Percentiles rank a stretch among this genome's conserved stretches.
Evolutionary conservation across 106 monocot genomes (phyloP).

Genomic region (Amphibolis antarctica): DNA sequence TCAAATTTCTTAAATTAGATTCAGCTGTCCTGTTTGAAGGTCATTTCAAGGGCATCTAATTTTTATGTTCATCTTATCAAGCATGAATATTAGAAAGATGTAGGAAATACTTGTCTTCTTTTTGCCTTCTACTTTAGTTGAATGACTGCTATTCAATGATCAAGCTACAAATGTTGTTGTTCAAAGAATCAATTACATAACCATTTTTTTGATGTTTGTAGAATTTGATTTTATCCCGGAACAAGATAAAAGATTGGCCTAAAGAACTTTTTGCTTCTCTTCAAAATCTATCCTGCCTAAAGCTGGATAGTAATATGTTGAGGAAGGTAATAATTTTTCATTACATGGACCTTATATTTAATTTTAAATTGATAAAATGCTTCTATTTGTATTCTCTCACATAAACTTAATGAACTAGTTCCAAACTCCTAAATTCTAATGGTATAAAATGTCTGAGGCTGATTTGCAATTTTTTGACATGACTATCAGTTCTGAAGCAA

Average conservation of each 20-base stretch:
- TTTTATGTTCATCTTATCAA: no score
- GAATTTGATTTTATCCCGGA: slow-evolving; percentile 63
- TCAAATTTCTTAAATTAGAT: no score
- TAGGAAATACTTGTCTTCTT: no score
- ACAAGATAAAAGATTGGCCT: slow-evolving; percentile 92
- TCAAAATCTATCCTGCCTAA: slow-evolving; percentile 60
- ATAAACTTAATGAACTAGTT: no score
- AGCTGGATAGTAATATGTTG: slow-evolving; percentile 75
- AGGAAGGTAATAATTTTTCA: slow-evolving; percentile 36
- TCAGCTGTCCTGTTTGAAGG: no score
- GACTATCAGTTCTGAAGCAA: no score
- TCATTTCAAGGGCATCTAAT: no score
- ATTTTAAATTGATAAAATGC: neutral
- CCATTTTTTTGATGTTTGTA: slow-evolving; percentile 16
- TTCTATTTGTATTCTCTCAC: neutral
- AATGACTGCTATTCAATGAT: neutral
- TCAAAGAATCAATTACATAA: neutral
- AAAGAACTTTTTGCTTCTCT: slow-evolving; percentile 43
- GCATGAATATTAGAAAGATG: no score
- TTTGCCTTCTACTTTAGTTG: neutral
- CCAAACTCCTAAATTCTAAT: no score
- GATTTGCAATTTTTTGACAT: no score
- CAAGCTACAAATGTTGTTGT: no score
- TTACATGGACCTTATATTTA: neutral
- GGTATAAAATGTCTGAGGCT: no score